Percentiles rank a stretch among this genome's conserved stretches.
phyloP scores from a whole-genome alignment of 2,329 filamentous ascomycete species.

The Pestalotiopsis sp. region DNA sequence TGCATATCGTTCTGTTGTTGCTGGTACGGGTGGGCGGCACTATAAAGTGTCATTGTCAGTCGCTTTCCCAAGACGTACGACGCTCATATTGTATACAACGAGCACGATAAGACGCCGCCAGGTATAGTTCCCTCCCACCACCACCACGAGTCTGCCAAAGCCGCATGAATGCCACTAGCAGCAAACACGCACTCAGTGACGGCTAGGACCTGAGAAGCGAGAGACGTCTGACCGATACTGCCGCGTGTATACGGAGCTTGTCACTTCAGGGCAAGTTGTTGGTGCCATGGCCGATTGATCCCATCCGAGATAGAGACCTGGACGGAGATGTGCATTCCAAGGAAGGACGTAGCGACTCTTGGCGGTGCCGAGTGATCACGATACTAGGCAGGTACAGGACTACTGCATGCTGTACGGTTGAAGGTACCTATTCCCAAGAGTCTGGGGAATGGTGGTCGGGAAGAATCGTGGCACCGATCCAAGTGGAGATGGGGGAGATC shows the following conservation, averaged over 20 bases:
- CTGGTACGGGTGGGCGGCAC: conserved; percentile 48
- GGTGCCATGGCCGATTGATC: background rate
- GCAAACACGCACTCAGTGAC: background rate
- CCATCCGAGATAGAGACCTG: background rate
- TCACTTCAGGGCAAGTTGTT: background rate
- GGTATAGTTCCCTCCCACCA: background rate
- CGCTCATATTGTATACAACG: background rate
- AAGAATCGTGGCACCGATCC: conserved; percentile 6
- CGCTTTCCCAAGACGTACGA: background rate
- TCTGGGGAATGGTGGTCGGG: background rate
- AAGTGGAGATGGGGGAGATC: conserved; percentile 13
- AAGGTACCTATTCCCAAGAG: background rate
- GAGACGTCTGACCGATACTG: background rate
- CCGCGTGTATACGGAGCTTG: background rate
- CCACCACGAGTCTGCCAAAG: background rate
- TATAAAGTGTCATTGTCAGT: conserved; percentile 22
- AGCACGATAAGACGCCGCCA: background rate
- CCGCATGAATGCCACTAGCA: background rate
- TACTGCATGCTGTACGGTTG: background rate
- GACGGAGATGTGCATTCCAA: background rate
- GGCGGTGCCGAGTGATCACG: background rate
- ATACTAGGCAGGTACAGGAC: background rate
- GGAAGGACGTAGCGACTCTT: background rate
- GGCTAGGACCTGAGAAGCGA: background rate
- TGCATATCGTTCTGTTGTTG: conserved; percentile 48